Evolutionary conservation across 2,329 filamentous ascomycete genomes (phyloP), one percentile per base, ranked within the genome.

Genomic region (Cytospora chrysosperma): DNA sequence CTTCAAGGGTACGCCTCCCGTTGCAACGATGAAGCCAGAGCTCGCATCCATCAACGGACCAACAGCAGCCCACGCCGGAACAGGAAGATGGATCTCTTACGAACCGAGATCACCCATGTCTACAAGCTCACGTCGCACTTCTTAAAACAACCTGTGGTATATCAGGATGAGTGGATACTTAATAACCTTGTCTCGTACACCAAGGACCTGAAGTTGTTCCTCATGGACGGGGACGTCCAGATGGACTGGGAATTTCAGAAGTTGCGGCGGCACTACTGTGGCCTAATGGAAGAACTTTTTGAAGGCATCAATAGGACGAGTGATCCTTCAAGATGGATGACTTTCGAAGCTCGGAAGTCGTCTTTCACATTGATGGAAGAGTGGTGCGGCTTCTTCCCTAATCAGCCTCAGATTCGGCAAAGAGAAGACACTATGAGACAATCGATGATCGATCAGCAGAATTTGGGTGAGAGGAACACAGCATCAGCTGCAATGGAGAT

Each of bases 311-410:
- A 94, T 69, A 85, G 88, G 58, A 92, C 92, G 0, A 88, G 88
- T 66, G 92, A 97, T 65, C 90, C 93, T 1, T 89, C 92, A 5
- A 85, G 92, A 34, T 99, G 95, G 94, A 95, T 99, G 86, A 93
- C 95, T 0, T 99, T 99, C 72, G 95, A 99, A 74, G 92, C 93
- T 15, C 85, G 96, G 49, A 97, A 97, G 73, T 97, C 95, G 6
- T 91, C 94, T 0, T 99, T 99, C 72, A 89, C 93, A 0, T 79
- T 99, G 55, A 98, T 99, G 93, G 95, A 99, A 76, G 94, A 98
- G 68, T 99, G 96, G 96, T 99, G 95, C 73, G 95, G 95, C 2
- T 97, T 96, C 74, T 97, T 93, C 9, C 92, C 93, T 0, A 97
- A 97, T 68, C 92, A 96, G 73, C 82, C 79, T 17, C 91, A 96